Evolutionary conservation across 1,284 basidiomycete genomes (phyloP), one percentile per base, ranked within the genome.

Genomic region (Veloporphyrellus conicus): DNA sequence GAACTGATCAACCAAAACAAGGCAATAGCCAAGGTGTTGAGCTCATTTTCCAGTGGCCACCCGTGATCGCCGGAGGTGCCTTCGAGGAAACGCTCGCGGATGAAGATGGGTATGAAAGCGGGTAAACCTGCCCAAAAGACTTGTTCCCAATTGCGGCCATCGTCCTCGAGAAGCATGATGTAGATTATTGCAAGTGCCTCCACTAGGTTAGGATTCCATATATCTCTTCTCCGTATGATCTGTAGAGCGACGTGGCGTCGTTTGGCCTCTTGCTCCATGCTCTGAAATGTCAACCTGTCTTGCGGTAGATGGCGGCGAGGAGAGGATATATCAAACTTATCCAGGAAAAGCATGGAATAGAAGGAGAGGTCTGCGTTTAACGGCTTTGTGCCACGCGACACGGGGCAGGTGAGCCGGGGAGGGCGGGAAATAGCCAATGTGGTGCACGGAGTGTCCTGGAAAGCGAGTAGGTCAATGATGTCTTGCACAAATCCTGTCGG

Each of bases 151-250:
- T 85, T 86, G 57, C 72, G 74, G 32, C 73, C 76, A 46, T 82
- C 61, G 67, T 78, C 72, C 65, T 81, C 68, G 49, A 79, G 59
- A 57, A 83, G 64, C 80, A 87, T 83, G 42, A 79, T 60, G 56
- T 81, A 84, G 20, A 81, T 69, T 4, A 73, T 70, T 67, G 78
- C 78, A 14, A 87, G 62, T 27, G 77, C 78, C 28, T 73, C 68
- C 0, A 61, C 65, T 8, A 79, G 56, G 15, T 53, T 46, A 14
- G 68, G 64, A 47, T 70, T 54, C 50, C 70, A 60, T 28, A 71
- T 47, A 2, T 64, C 57, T 11, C 62, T 57, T 23, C 51, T 57
- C 22, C 65, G 71, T 57, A 81, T 68, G 47, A 72, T 60, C 14
- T 71, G 67, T 29, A 81, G 65, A 0, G 72, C 72, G 2, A 43